Evolutionary conservation across 345 rosid species (phyloP).

Genomic region (Turritis glabra): DNA sequence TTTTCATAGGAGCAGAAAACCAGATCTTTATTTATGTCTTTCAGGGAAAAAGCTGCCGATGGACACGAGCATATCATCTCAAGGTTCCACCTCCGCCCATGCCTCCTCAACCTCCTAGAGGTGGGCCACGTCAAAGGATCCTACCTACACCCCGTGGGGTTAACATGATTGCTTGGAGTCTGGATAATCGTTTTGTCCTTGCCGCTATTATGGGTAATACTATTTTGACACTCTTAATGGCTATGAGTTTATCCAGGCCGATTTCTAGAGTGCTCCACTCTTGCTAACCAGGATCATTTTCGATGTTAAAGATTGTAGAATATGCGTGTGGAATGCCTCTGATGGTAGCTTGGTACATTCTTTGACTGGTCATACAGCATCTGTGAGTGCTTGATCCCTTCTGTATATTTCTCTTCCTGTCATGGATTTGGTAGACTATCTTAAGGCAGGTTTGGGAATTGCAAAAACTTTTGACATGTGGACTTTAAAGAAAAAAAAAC

Average conservation of each 20-base stretch:
- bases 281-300: constrained; percentile 21
- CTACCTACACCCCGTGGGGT: constrained; percentile 99
- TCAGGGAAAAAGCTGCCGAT: constrained; percentile 85
- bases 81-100: constrained; percentile 99
- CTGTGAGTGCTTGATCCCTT: constrained; percentile 62
- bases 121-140: constrained; percentile 97
- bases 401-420: constrained; percentile 26
- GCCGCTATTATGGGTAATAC: constrained; percentile 97
- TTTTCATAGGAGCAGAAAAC: constrained; percentile 6
- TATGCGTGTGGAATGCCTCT: constrained; percentile 99
- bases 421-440: constrained; percentile 20
- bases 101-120: constrained; percentile 93
- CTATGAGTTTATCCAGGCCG: neutral
- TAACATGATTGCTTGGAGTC: constrained; percentile 96
- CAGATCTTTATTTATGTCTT: constrained; percentile 25
- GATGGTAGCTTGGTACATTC: constrained; percentile 97
- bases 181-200: constrained; percentile 98
- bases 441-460: constrained; percentile 3
- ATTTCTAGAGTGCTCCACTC: constrained; percentile 18
- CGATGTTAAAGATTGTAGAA: constrained; percentile 85
- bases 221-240: constrained; percentile 25
- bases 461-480: neutral
- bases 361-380: constrained; percentile 92
- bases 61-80: constrained; percentile 90
- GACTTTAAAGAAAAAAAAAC: neutral